Evolutionary conservation across 2,329 filamentous ascomycete genomes (phyloP), one percentile per base, ranked within the genome.

Genomic region (Colletotrichum sp.): DNA sequence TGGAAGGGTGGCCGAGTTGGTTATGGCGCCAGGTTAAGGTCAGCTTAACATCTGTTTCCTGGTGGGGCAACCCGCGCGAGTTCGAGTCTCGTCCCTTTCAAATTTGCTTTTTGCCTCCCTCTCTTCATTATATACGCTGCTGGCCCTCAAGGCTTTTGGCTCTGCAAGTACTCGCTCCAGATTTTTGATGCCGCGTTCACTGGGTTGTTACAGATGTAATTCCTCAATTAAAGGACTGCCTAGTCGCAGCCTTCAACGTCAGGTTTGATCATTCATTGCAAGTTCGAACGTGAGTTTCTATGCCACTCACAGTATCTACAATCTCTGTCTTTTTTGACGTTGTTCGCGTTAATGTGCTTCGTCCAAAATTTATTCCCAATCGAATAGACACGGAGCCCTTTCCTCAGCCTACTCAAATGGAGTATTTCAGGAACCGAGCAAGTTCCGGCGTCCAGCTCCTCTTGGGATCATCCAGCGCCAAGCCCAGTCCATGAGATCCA

Each of bases 401-500:
- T 52, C 3, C n/a, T 8, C 6, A 21, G n/a, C 10, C 10, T 21
- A 8, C n/a, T 65, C 21, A 79, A 39, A 79, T 76, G 0, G 78
- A 81, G 18, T 72, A 77, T 52, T 77, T 71, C 64, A 83, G 68
- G 79, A 81, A 83, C 26, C 80, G 76, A 34, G 80, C 80, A 10
- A 83, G 70, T 69, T 83, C 81, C 3, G 71, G 71, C 15, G 79
- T 82, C 82, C 82, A 83, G 55, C 68, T 78, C 6, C 77, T 68
- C 68, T 76, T 69, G 6, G 77, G 76, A 18, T 82, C 79, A 6
- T 76, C 79, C 1, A 82, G 63, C 4, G 79, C 81, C 16, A 83
- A 66, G 2, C 80, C 81, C 8, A 81, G 26, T 5, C 82, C 82
- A 36, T 83, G 82, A 10, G 78, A 77, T 5, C 81, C 82, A 30